A percentile compares a stretch with the other conserved stretches of the same genome.
phyloP scores from a whole-genome alignment of 768 basidiomycete genomes.

The Lentinula aciculospora region DNA sequence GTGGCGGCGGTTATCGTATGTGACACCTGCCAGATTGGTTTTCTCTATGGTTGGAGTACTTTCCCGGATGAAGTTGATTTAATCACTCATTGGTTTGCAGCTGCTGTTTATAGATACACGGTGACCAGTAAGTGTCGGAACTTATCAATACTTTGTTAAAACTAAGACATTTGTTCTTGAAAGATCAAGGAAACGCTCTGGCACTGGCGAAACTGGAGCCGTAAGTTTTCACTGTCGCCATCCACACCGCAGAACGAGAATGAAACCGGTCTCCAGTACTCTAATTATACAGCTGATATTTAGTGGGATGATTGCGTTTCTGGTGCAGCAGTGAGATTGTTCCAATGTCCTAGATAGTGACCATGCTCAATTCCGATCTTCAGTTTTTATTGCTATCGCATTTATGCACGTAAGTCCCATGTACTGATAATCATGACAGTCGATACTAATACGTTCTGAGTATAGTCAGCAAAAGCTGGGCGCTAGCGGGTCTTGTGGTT shows the following conservation, averaged over 20 bases:
- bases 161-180: background rate
- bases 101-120: constrained; percentile 10
- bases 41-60: constrained; percentile 4
- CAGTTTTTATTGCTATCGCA: constrained; percentile 6
- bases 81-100: background rate
- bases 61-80: background rate
- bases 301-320: constrained; percentile 9
- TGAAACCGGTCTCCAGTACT: background rate
- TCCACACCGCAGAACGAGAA: no score
- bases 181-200: constrained; percentile 5
- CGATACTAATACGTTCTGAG: background rate
- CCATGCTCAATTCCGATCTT: background rate
- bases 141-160: background rate
- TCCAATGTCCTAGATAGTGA: background rate
- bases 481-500: constrained; percentile 5
- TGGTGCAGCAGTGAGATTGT: constrained; percentile 2
- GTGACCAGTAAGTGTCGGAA: constrained; percentile 5
- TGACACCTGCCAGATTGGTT: constrained; percentile 8
- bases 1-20: constrained; percentile 6
- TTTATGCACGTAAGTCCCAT: background rate
- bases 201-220: background rate
- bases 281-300: constrained; percentile 10
- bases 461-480: constrained; percentile 5
- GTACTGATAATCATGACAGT: background rate
- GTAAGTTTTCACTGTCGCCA: background rate